Percentiles rank a stretch among this genome's conserved stretches.
These are phyloP conservation scores for Salix caprea DNA, from an alignment of 345 rosid genomes.

Conservation along the genomic window DNA sequence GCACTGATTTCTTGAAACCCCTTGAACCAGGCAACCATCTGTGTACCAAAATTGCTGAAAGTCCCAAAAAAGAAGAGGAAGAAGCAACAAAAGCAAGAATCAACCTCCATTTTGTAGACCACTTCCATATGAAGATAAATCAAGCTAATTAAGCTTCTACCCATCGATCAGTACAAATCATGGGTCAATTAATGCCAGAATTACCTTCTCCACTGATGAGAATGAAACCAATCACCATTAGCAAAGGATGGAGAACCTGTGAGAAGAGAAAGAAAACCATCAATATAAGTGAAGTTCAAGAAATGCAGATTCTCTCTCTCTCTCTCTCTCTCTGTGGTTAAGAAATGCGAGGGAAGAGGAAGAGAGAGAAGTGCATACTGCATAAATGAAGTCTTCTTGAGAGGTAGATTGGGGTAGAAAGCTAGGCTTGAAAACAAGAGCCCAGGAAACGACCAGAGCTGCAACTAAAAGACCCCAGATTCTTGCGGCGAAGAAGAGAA, in stretches of 20 bases:
- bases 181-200: neutral
- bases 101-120: neutral
- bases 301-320: neutral
- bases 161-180: neutral
- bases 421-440: constrained; percentile 55
- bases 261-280: neutral
- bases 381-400: constrained; percentile 52
- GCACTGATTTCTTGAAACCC: constrained; percentile 75
- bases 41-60: constrained; percentile 78
- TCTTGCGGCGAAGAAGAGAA: constrained; percentile 71
- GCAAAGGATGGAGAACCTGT: constrained; percentile 75
- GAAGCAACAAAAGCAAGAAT: neutral
- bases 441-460: constrained; percentile 62
- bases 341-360: neutral
- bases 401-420: constrained; percentile 49
- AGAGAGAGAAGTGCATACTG: constrained; percentile 34
- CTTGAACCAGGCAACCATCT: constrained; percentile 93
- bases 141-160: neutral
- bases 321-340: neutral
- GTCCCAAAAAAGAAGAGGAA: neutral
- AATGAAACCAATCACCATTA: constrained; percentile 96
- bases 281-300: neutral
- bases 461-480: constrained; percentile 55
- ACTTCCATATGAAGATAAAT: neutral
- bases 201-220: constrained; percentile 91